Conservation (phyloP, 1,284 basidiomycete species). For the Lentinula novae-zelandiae region DNA sequence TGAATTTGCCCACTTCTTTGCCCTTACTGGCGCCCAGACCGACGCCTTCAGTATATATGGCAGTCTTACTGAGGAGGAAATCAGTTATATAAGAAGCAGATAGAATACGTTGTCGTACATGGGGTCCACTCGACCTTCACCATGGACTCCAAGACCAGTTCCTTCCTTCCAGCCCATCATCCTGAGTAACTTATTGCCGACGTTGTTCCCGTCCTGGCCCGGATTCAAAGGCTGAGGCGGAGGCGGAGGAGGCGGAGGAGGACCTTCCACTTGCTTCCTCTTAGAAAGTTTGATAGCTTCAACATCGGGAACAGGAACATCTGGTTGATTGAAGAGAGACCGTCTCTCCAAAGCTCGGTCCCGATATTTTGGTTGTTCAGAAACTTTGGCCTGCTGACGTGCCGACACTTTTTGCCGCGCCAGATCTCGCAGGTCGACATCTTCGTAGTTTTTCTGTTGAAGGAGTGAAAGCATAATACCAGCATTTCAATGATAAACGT, state of each 20-base stretch:
- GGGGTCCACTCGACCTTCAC: constrained; percentile 83
- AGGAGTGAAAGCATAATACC: background rate
- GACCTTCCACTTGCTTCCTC: constrained; percentile 58
- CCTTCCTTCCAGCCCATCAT: constrained; percentile 97
- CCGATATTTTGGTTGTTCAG: constrained; percentile 76
- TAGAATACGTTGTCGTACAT: constrained; percentile 46
- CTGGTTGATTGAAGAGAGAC: constrained; percentile 86
- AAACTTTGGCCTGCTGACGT: constrained; percentile 29
- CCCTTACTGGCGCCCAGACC: constrained; percentile 88
- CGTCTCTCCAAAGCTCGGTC: constrained; percentile 90
- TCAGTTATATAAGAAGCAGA: constrained; percentile 12
- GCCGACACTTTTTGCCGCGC: constrained; percentile 67
- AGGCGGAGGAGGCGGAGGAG: constrained; percentile 57
- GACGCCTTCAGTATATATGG: constrained; percentile 82
- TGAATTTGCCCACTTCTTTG: constrained; percentile 75
- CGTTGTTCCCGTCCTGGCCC: constrained; percentile 75
- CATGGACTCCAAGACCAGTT: constrained; percentile 76
- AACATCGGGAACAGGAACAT: constrained; percentile 65
- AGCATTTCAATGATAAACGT: constrained; percentile 12
- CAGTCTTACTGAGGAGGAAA: constrained; percentile 53
- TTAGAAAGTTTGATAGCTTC: constrained; percentile 31
- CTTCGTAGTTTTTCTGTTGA: constrained; percentile 77
- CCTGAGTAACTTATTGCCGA: constrained; percentile 87
- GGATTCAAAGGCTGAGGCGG: constrained; percentile 63
- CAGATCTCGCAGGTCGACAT: constrained; percentile 63